Percentiles rank a stretch among this genome's conserved stretches.
These are phyloP conservation scores for Furcasterigmium sp. DNA, from an alignment of 2,329 filamentous ascomycete genomes.

Conservation along the genomic window DNA sequence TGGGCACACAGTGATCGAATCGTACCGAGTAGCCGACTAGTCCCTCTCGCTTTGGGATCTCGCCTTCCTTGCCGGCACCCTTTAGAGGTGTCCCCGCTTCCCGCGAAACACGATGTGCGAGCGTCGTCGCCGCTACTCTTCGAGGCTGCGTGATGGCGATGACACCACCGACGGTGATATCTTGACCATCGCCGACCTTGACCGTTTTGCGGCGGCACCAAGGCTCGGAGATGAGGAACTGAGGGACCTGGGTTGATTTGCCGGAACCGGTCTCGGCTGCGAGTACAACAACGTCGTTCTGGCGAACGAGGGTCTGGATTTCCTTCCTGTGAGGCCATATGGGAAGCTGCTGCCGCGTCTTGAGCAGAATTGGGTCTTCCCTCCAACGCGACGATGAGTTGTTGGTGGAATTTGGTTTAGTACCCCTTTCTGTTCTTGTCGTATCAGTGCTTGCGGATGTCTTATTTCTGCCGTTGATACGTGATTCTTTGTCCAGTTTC, in stretches of 20 bases:
- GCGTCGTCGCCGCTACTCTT: constrained; percentile 85
- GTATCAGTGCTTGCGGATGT: neutral
- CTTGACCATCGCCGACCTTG: constrained; percentile 33
- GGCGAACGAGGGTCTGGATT: constrained; percentile 59
- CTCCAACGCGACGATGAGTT: constrained; percentile 8
- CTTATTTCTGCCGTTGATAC: constrained; percentile 4
- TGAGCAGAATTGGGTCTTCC: constrained; percentile 28
- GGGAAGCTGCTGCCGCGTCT: constrained; percentile 63
- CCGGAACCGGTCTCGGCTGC: constrained; percentile 94
- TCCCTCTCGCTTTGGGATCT: constrained; percentile 28
- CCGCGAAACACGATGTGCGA: constrained; percentile 81
- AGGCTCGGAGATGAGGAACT: constrained; percentile 72
- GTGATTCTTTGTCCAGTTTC: neutral
- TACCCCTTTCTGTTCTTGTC: neutral
- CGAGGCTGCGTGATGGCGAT: constrained; percentile 94
- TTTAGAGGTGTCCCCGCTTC: constrained; percentile 57
- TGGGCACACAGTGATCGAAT: constrained; percentile 83
- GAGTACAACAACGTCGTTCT: constrained; percentile 73
- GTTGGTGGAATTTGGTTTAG: neutral
- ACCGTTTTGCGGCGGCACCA: constrained; percentile 68
- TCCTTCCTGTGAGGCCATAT: constrained; percentile 71
- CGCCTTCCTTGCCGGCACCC: constrained; percentile 14
- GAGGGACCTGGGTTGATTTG: constrained; percentile 94
- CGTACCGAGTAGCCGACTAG: constrained; percentile 88
- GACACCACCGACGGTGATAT: constrained; percentile 62